These are phyloP conservation scores for Cryptococcus maquisensis DNA, from an alignment of 1,284 basidiomycete species.

Conservation along the genomic window DNA sequence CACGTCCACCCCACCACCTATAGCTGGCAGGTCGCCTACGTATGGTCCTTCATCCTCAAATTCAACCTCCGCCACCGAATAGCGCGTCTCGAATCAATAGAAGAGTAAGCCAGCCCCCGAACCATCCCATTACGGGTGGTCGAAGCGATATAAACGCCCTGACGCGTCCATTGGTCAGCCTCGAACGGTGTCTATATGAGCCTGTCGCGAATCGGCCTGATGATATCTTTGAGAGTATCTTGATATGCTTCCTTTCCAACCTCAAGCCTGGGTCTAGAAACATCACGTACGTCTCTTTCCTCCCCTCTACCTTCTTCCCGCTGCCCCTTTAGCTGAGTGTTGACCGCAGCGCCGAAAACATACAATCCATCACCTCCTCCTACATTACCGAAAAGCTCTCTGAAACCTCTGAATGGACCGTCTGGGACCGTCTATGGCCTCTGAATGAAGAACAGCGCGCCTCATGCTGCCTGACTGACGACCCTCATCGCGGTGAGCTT, in stretches of 20 bases:
- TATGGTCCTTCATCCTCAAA: constrained; percentile 44
- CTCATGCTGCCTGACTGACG: constrained; percentile 28
- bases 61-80: constrained; percentile 35
- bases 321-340: not conserved
- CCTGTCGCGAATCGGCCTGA: constrained; percentile 43
- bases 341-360: constrained; percentile 32
- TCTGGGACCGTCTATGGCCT: constrained; percentile 44
- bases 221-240: constrained; percentile 41
- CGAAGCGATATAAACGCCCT: constrained; percentile 11
- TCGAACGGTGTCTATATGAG: constrained; percentile 34
- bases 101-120: constrained; percentile 33
- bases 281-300: constrained; percentile 26
- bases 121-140: not conserved
- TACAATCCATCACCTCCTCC: constrained; percentile 36
- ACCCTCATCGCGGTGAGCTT: constrained; percentile 21
- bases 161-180: constrained; percentile 17
- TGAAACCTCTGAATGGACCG: constrained; percentile 38
- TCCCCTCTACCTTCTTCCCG: not conserved
- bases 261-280: constrained; percentile 32
- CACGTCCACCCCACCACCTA: no score
- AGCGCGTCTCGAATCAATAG: constrained; percentile 29
- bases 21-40: constrained; percentile 47
- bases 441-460: constrained; percentile 39
- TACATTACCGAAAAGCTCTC: constrained; percentile 37
- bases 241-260: constrained; percentile 39